Base-by-base conservation (phyloP, 2,329 filamentous ascomycete species). In the Dactylonectria macrodidyma region DNA sequence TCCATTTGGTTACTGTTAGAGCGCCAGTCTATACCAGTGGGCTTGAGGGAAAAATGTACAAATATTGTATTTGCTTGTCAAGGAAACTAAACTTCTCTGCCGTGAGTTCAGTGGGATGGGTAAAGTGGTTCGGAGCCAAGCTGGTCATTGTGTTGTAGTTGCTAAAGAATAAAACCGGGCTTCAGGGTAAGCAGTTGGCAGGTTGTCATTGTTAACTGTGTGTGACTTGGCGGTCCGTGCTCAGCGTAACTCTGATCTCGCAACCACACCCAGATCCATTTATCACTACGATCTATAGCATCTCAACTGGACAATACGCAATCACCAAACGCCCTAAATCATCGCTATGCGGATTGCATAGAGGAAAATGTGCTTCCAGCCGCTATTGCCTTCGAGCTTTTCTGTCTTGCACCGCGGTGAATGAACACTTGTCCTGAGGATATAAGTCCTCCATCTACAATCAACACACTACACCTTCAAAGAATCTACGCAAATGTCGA, bases 401-500 rank as follows among this genome's bases (percentile, higher is more conserved):
- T 14, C 14, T 44, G 41, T 5, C 41, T 14, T 44, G 41, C 41
- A 41, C 12, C 41, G 7, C n/a, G 41, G 7, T 55, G 12, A 34
- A 41, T 36, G 58, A 72, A 65, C 63, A 72, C 69, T 67, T 72
- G 70, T 61, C 67, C 67, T 72, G n/a, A 50, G 44, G 50, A 47
- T 68, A 62, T 66, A 68, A 70, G 68, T 68, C 65, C 16, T 55
- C 19, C 24, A 47, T 46, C 38, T 19, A 10, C 47, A 19, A 26
- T 51, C 19, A 12, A 12, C 34, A 41, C 12, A 41, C 19, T n/a
- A 16, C 26, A 48, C 7, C 16, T 14, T 19, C 2, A 59, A 6
- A 7, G n/a, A 46, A 59, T 24, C 19, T 24, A 7, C 36, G 22
- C n/a, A 22, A 4, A 65, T 50, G 56, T 11, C 16, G 6, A 41